Evolutionary conservation across 306 rosid genomes (phyloP), one percentile per base, ranked within the genome.

Genomic region (Dalbergia cochinchinensis): DNA sequence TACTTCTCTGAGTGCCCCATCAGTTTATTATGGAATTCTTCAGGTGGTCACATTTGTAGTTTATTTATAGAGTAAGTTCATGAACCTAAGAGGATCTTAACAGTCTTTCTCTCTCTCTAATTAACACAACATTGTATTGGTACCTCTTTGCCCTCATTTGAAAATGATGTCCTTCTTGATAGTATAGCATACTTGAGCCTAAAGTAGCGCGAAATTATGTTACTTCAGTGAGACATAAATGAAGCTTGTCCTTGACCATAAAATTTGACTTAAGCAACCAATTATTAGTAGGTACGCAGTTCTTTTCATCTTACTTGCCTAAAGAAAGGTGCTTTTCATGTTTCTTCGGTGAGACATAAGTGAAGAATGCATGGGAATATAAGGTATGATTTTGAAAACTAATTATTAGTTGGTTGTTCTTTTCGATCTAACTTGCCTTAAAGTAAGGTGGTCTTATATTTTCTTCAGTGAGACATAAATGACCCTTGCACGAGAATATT

Each of bases 41-140:
- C 33, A 19, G n/a, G 71, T 60, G 14, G 65, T 54, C 48, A 39
- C 8, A 35, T 5, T 48, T 48, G 51, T 22, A 60, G 66, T 31
- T 70, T 37, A 70, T 68, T 60, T 65, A 8, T n/a, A 78, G 61
- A 12, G 7, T 7, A 39, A 68, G 44, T 78, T 69, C 34, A 45
- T 12, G 65, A 35, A 16, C 48, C 12, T 45, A 11, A 60, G 18
- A 5, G 8, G 5, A 59, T 69, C 63, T 59, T 51, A 44, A 44
- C 3, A 6, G 14, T 33, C 42, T 57, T 26, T 22, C 5, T 2
- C 3, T 6, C 42, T 20, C 47, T 39, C 9, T n/a, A 1, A 5
- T 15, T 44, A 44, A 4, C 22, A 67, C 4, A 11, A 26, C 2
- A 26, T 11, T 7, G 0, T 6, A 37, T 37, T 59, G 63, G 20